phyloP scores from a whole-genome alignment of 2,329 filamentous ascomycete genomes.

The Cladosporium sp. region DNA sequence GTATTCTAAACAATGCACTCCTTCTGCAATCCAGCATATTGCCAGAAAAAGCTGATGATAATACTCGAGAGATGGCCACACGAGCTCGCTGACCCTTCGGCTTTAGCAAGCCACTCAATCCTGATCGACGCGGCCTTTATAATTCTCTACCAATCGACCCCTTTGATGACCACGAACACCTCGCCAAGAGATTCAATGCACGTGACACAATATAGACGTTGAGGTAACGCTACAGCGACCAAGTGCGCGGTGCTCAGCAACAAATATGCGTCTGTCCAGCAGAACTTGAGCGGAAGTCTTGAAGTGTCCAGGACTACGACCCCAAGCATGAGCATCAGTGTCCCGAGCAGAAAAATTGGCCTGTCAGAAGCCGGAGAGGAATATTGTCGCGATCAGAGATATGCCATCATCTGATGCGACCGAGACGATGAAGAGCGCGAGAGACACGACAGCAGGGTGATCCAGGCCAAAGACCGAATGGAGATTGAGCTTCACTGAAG shows the following conservation, averaged over 20 bases:
- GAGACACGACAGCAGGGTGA: conserved; percentile 46
- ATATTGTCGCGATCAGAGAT: conserved; percentile 50
- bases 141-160: conserved; percentile 44
- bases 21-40: neutral
- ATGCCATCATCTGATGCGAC: conserved; percentile 51
- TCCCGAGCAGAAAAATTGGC: conserved; percentile 51
- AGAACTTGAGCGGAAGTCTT: conserved; percentile 48
- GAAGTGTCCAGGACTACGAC: conserved; percentile 54
- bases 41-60: neutral
- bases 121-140: conserved; percentile 44
- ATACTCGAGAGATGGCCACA: neutral
- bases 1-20: neutral
- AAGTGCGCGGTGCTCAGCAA: conserved; percentile 52
- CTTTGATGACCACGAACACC: conserved; percentile 48
- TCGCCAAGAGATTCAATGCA: conserved; percentile 54
- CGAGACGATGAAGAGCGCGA: conserved; percentile 45
- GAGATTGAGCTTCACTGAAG: conserved; percentile 2
- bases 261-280: conserved; percentile 52
- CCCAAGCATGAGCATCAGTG: conserved; percentile 54
- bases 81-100: conserved; percentile 23
- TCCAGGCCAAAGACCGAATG: conserved; percentile 45
- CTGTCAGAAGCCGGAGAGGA: conserved; percentile 48
- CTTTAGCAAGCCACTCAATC: conserved; percentile 44
- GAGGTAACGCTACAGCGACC: conserved; percentile 51
- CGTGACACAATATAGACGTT: conserved; percentile 45